A percentile compares a stretch with the other conserved stretches of the same genome.
These are phyloP conservation scores for Epichloe gansuensis DNA, from an alignment of 2,329 filamentous ascomycete species.

Conservation along the genomic window DNA sequence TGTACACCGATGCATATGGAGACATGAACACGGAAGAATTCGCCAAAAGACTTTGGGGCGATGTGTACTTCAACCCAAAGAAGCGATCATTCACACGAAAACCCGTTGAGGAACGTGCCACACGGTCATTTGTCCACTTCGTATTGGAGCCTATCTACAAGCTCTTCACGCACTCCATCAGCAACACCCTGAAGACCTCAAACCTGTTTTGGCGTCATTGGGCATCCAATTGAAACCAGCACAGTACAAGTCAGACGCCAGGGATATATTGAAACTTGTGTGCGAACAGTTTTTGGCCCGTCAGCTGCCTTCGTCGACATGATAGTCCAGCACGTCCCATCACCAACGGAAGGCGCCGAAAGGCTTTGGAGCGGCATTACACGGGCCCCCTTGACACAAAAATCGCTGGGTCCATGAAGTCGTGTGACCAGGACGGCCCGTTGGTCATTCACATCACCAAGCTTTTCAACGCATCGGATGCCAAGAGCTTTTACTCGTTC, in stretches of 20 bases:
- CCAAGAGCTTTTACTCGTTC: constrained; percentile 81
- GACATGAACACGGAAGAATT: constrained; percentile 76
- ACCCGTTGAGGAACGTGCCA: constrained; percentile 64
- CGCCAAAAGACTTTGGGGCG: constrained; percentile 78
- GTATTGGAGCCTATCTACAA: constrained; percentile 97
- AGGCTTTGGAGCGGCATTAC: constrained; percentile 77
- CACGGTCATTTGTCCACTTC: constrained; percentile 86
- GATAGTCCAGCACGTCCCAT: constrained; percentile 81
- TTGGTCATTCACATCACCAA: constrained; percentile 89
- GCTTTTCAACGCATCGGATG: constrained; percentile 79
- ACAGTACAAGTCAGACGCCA: constrained; percentile 82
- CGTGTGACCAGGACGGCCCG: constrained; percentile 80
- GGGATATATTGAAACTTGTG: constrained; percentile 74
- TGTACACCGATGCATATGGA: constrained; percentile 85
- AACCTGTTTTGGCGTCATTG: constrained; percentile 62
- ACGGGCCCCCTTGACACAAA: constrained; percentile 80
- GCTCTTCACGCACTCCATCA: constrained; percentile 88
- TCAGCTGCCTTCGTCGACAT: constrained; percentile 91
- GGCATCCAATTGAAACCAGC: constrained; percentile 85
- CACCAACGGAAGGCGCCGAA: constrained; percentile 66
- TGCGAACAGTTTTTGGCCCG: constrained; percentile 88
- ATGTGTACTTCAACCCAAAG: constrained; percentile 87
- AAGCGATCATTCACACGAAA: constrained; percentile 90
- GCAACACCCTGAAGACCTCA: constrained; percentile 75
- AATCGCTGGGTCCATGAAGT: constrained; percentile 65